A percentile compares a stretch with the other conserved stretches of the same genome.
Conservation (phyloP, 2,329 filamentous ascomycete genomes). For the Fusarium compactum region DNA sequence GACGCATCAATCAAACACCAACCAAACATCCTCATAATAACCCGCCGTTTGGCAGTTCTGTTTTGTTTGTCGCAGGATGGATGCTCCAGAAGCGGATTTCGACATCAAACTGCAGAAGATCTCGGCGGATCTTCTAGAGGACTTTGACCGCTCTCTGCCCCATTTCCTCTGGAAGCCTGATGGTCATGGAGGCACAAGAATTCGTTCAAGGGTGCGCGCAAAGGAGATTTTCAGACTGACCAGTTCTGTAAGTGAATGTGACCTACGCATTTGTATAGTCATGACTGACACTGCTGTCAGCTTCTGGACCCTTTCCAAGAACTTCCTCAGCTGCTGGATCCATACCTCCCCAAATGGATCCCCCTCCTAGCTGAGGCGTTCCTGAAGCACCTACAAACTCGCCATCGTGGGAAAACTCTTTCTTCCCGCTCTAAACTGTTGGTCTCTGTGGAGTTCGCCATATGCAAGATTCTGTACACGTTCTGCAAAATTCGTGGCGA, state of each 20-base stretch:
- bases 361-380: constrained; percentile 81
- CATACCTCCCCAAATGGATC: constrained; percentile 80
- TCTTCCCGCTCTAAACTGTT: constrained; percentile 56
- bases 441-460: constrained; percentile 73
- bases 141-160: constrained; percentile 66
- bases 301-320: constrained; percentile 92
- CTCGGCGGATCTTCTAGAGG: constrained; percentile 68
- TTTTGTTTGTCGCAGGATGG: constrained; percentile 59
- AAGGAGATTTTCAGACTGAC: constrained; percentile 63
- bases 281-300: constrained; percentile 45
- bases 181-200: constrained; percentile 55
- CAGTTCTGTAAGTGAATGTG: constrained; percentile 54
- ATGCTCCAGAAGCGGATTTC: constrained; percentile 69
- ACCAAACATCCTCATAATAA: neutral
- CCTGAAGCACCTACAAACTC: constrained; percentile 70
- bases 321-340: constrained; percentile 91
- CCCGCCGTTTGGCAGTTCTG: neutral
- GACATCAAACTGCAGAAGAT: constrained; percentile 73
- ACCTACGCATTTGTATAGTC: neutral
- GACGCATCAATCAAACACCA: constrained; percentile 8
- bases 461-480: constrained; percentile 84
- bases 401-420: constrained; percentile 55
- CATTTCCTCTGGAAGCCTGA: constrained; percentile 66
- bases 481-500: constrained; percentile 95
- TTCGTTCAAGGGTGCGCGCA: constrained; percentile 63